Evolutionary conservation across 176 grass and related monocot genomes (phyloP), one percentile per base, ranked within the genome.

Genomic region (Aegilops umbellulata): DNA sequence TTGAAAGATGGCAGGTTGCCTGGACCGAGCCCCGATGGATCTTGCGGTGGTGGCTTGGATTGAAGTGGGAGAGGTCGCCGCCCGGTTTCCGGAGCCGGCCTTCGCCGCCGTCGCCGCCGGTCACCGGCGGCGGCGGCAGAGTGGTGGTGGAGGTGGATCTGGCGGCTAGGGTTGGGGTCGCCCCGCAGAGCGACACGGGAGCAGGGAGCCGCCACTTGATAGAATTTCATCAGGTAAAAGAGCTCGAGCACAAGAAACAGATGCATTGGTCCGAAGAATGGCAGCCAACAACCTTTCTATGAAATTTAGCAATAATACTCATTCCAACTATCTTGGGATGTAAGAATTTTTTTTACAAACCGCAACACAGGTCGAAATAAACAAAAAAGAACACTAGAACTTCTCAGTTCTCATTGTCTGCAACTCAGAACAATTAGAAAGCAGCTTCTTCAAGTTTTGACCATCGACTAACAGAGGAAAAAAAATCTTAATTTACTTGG

Each of bases 181-280:
- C 5, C 34, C 34, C 5, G 5, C 34, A 6, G 32, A 35, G 5
- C 34, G 34, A 35, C 34, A 35, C 34, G 34, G 34, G 34, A 35
- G 34, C 6, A 6, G 34, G 3, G 31, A 32, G 31, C 31, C 31
- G 31, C 31, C 31, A 32, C 31, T 32, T 36, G 35, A 84, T 92
- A 95, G 88, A 87, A 95, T 85, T 51, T 91, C 83, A 89, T 94
- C 88, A 64, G 83, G 69, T 77, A 88, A 69, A 31, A 98, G 86
- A 91, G 90, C 90, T 80, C 92, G 76, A 89, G 86, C 89, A 98
- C 87, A 95, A 82, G 90, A 86, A 89, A 68, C 60, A 88, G 80
- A 94, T 86, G 66, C 67, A 38, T 20, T 74, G 42, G 74, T 86
- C 79, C 80, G 88, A 81, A 98, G 83, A 92, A 85, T 83, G 14